Conservation (phyloP, 1,284 basidiomycete genomes). For the Cutaneotrichosporon spelunceum region DNA sequence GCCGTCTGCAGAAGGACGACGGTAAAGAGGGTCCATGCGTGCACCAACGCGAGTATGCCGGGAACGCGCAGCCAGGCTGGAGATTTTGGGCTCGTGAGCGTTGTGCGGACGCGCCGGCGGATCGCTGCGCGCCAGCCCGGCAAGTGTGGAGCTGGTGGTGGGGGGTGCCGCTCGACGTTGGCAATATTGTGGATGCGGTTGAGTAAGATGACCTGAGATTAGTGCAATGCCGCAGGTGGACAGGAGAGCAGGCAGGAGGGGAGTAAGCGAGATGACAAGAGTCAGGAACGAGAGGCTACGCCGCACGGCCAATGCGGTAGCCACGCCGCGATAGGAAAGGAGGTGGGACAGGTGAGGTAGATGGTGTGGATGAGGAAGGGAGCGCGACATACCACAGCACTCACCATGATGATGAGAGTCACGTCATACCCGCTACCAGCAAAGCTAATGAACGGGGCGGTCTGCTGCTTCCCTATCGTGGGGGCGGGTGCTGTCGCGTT, state of each 20-base stretch:
- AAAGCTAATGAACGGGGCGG: conserved; percentile 18
- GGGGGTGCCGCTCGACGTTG: conserved; percentile 36
- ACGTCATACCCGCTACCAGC: conserved; percentile 45
- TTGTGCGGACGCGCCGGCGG: conserved; percentile 9
- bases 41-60: conserved; percentile 35
- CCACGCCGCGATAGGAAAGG: too few species aligned
- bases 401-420: conserved; percentile 44
- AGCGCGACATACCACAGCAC: conserved; percentile 10
- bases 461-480: background rate
- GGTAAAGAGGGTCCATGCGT: conserved; percentile 43
- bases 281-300: background rate
- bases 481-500: background rate
- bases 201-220: conserved; percentile 41
- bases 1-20: conserved; percentile 44
- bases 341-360: background rate
- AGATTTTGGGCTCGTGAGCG: conserved; percentile 33
- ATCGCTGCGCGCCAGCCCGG: conserved; percentile 15
- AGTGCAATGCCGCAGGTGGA: background rate
- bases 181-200: conserved; percentile 50
- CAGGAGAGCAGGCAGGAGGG: background rate
- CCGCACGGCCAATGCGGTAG: too few species aligned
- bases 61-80: conserved; percentile 41
- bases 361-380: background rate
- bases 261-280: background rate
- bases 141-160: conserved; percentile 32